Evolutionary conservation across 1,284 basidiomycete genomes (phyloP), one percentile per base, ranked within the genome.

Genomic region (Ustilago lituana): DNA sequence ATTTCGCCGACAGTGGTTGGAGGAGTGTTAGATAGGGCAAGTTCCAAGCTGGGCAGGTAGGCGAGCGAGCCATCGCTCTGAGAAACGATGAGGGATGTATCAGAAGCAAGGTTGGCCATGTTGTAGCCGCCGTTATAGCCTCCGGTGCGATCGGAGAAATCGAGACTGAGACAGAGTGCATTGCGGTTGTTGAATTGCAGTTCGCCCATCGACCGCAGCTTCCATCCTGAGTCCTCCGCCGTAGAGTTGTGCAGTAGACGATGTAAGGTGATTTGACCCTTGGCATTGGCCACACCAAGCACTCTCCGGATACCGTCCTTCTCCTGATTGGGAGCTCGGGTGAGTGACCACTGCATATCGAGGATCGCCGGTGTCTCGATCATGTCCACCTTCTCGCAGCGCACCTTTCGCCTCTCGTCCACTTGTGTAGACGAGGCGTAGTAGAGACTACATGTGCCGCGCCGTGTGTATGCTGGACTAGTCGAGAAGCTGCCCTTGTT

Each of bases 281-380:
- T 56, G 1, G 77, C 74, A 57, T 78, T 70, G 14, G 76, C 77
- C 10, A 79, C 64, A 1, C 69, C 74, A 0, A 79, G 62, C 3
- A 65, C 36, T 14, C 48, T 46, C 9, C 66, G 45, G 3, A n/a
- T 22, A 7, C 11, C 22, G 12, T 14, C 32, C 2, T 29, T 29
- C 6, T 29, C 12, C 7, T 29, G 6, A 7, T 29, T 29, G 6
- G 5, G 3, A 0, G 23, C 14, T 12, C 20, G 12, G 3, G 64
- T 63, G 44, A 73, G 55, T 5, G 51, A 73, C 80, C 80, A 82
- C 40, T 80, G 80, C 61, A 76, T 75, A 48, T 82, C 80, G n/a
- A 82, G 53, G 15, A 82, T 75, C 5, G 80, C 80, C 0, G 74
- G 57, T 23, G 65, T 78, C 4, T 73, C 64, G 32, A 69, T 56